Conservation (phyloP, 257 asterid species). For the Solanum raphanifolium region DNA sequence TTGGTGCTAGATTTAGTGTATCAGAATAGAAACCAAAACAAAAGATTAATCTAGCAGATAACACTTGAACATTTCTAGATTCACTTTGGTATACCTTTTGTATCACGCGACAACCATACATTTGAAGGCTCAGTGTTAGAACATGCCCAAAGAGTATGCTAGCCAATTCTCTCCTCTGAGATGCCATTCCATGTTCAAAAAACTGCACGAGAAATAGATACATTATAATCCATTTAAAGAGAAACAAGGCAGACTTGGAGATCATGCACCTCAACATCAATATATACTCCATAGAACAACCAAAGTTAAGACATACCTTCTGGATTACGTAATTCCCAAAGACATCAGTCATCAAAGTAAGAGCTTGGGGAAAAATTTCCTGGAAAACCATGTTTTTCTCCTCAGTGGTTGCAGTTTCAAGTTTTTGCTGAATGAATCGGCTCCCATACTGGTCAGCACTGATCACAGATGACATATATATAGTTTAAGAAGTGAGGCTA, state of each 20-base stretch:
- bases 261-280: background rate
- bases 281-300: background rate
- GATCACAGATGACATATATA: background rate
- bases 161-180: slow-evolving; percentile 84
- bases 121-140: slow-evolving; percentile 82
- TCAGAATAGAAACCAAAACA: background rate
- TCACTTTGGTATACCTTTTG: slow-evolving; percentile 57
- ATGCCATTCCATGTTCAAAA: slow-evolving; percentile 87
- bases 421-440: slow-evolving; percentile 93
- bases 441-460: slow-evolving; percentile 98
- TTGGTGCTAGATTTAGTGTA: background rate
- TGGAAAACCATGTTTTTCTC: slow-evolving; percentile 88
- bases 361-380: slow-evolving; percentile 87
- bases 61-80: background rate
- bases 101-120: slow-evolving; percentile 97
- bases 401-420: slow-evolving; percentile 82
- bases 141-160: slow-evolving; percentile 81
- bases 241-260: background rate
- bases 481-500: slow-evolving; percentile 4
- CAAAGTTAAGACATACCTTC: slow-evolving; percentile 39
- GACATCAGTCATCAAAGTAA: slow-evolving; percentile 84
- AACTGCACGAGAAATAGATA: slow-evolving; percentile 34
- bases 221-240: background rate
- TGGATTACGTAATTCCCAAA: slow-evolving; percentile 94
- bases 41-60: background rate